Conservation (phyloP, 768 basidiomycete species). For the Leccinellum rugosiceps region DNA sequence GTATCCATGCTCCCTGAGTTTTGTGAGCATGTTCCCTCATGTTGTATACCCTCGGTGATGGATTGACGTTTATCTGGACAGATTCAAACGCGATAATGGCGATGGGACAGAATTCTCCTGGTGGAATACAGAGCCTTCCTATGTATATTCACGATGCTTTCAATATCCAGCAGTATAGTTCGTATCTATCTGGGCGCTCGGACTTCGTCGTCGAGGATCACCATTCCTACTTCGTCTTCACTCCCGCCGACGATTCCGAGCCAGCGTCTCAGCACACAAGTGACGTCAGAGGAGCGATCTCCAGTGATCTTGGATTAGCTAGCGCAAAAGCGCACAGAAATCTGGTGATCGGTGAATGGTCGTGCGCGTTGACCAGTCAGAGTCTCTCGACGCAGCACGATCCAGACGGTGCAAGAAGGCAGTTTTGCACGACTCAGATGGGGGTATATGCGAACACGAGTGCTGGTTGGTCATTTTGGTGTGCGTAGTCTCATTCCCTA, state of each 20-base stretch:
- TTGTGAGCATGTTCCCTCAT: conserved; percentile 6
- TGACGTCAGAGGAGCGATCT: conserved; percentile 30
- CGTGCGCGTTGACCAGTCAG: conserved; percentile 44
- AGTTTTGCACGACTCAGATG: conserved; percentile 60
- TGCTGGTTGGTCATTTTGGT: conserved; percentile 71
- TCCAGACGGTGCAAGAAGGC: conserved; percentile 39
- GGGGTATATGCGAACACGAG: conserved; percentile 51
- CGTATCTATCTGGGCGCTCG: conserved; percentile 44
- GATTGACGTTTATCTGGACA: background rate
- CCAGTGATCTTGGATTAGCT: conserved; percentile 16
- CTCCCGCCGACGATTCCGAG: conserved; percentile 45
- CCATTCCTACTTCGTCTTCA: conserved; percentile 72
- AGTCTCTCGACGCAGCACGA: conserved; percentile 50
- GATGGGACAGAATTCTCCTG: conserved; percentile 15
- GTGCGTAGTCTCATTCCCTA: conserved; percentile 33
- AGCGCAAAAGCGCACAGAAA: conserved; percentile 36
- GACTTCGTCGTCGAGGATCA: conserved; percentile 74
- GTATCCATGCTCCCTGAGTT: conserved; percentile 44
- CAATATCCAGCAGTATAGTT: conserved; percentile 36
- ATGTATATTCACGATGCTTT: conserved; percentile 72
- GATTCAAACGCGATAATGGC: conserved; percentile 21
- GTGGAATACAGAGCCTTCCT: conserved; percentile 41
- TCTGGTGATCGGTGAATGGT: conserved; percentile 51
- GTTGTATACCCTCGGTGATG: background rate
- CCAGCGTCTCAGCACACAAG: conserved; percentile 43